Evolutionary conservation across 2,329 filamentous ascomycete genomes (phyloP).

Genomic region (Drechmeria coniospora): DNA sequence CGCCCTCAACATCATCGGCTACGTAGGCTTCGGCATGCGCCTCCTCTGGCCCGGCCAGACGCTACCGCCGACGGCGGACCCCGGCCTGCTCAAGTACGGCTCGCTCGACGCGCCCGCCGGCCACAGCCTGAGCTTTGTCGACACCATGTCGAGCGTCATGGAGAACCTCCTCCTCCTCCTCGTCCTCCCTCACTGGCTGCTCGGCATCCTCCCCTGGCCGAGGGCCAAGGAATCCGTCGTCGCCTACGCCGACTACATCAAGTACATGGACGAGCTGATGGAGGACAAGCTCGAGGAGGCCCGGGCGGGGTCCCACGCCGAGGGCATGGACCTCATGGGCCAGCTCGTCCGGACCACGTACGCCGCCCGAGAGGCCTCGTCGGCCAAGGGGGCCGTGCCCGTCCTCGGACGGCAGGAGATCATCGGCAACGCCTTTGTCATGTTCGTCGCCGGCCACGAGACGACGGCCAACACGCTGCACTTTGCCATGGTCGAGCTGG

Average conservation of each 20-base stretch:
- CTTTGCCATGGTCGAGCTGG: constrained; percentile 53
- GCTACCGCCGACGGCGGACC: constrained; percentile 24
- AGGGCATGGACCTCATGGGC: constrained; percentile 37
- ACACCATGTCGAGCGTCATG: constrained; percentile 44
- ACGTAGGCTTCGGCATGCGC: constrained; percentile 54
- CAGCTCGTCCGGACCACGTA: constrained; percentile 17
- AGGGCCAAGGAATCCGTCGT: constrained; percentile 33
- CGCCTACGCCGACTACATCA: constrained; percentile 46
- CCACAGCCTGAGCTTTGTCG: constrained; percentile 49
- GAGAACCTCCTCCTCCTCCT: constrained; percentile 49
- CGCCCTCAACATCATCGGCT: constrained; percentile 41
- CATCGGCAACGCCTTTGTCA: constrained; percentile 55
- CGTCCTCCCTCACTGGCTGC: constrained; percentile 40
- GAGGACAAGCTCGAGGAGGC: constrained; percentile 38
- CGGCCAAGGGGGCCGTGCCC: constrained; percentile 16
- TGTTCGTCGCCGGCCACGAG: constrained; percentile 63
- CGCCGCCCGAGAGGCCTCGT: constrained; percentile 15
- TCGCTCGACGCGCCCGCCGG: constrained; percentile 30
- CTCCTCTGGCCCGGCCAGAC: constrained; percentile 49
- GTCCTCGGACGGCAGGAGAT: constrained; percentile 48
- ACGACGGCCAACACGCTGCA: constrained; percentile 64
- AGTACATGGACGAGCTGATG: constrained; percentile 57
- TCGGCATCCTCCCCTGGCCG: constrained; percentile 37
- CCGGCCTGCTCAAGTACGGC: constrained; percentile 32
- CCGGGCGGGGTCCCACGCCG: constrained; percentile 17